A percentile compares a stretch with the other conserved stretches of the same genome.
These are phyloP conservation scores for Santalum album DNA, from an alignment of 164 flowering plant genomes.

Conservation along the genomic window DNA sequence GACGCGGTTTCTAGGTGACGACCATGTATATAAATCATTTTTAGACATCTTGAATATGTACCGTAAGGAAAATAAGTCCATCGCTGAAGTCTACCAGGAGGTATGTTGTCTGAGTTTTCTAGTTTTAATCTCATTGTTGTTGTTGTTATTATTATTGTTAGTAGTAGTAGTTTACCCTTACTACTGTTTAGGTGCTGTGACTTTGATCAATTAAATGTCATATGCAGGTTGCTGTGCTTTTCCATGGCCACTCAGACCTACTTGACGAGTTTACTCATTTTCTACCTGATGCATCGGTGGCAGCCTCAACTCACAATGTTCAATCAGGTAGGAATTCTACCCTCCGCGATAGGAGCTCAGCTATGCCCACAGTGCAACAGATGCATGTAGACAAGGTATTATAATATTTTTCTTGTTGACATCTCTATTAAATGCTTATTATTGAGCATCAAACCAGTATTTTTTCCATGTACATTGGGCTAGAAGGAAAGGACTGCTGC, in stretches of 20 bases:
- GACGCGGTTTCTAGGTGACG: constrained; percentile 82
- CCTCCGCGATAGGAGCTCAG: constrained; percentile 45
- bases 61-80: constrained; percentile 68
- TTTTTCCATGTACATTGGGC: constrained; percentile 9
- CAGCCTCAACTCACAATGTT: too few relatives aligned
- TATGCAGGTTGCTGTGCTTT: constrained; percentile 53
- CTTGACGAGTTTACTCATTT: constrained; percentile 61
- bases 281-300: constrained; percentile 66
- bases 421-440: background rate
- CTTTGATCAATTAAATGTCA: background rate
- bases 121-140: background rate
- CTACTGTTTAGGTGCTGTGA: background rate
- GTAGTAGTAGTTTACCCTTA: too few relatives aligned
- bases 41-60: constrained; percentile 82
- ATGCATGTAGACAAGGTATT: constrained; percentile 47
- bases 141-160: background rate
- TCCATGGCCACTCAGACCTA: constrained; percentile 53
- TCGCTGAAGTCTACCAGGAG: constrained; percentile 70
- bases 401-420: background rate
- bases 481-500: constrained; percentile 58
- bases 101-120: constrained; percentile 22
- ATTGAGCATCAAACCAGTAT: background rate
- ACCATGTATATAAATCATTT: constrained; percentile 76
- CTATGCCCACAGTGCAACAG: constrained; percentile 35
- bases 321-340: too few relatives aligned